Conservation (phyloP, 441 rosid species). For the Corymbia calophylla region DNA sequence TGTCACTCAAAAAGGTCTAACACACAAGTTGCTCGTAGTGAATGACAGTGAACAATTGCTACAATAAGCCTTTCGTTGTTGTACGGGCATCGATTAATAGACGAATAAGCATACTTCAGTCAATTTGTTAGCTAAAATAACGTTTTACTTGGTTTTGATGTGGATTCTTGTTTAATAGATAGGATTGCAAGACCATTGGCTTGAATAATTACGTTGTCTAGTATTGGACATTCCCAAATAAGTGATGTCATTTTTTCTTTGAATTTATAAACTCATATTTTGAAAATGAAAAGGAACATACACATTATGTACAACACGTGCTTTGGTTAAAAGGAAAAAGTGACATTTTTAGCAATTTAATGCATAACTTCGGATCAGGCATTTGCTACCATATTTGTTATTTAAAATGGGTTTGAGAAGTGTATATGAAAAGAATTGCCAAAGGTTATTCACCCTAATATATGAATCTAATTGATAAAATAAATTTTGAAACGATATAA, state of each 20-base stretch:
- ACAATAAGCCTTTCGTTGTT: background rate
- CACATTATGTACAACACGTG: background rate
- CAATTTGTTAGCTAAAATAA: too few relatives aligned
- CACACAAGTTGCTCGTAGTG: background rate
- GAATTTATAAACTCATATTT: background rate
- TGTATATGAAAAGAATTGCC: too few relatives aligned
- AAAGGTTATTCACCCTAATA: too few relatives aligned
- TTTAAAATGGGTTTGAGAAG: too few relatives aligned
- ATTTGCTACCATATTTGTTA: too few relatives aligned
- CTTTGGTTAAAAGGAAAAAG: too few relatives aligned
- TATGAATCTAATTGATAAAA: too few relatives aligned
- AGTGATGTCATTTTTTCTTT: background rate
- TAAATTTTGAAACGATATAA: too few relatives aligned
- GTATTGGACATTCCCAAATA: background rate
- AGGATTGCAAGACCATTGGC: background rate
- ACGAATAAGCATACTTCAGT: background rate
- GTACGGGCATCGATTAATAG: background rate
- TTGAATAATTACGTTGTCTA: too few relatives aligned
- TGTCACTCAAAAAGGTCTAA: too few relatives aligned
- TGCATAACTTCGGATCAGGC: too few relatives aligned
- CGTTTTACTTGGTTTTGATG: background rate
- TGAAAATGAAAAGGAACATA: background rate
- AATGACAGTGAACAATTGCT: background rate
- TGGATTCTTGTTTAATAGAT: background rate
- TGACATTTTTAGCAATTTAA: too few relatives aligned